These are phyloP conservation scores for Heliocybe sulcata DNA, from an alignment of 1,284 basidiomycete species.

Conservation along the genomic window DNA sequence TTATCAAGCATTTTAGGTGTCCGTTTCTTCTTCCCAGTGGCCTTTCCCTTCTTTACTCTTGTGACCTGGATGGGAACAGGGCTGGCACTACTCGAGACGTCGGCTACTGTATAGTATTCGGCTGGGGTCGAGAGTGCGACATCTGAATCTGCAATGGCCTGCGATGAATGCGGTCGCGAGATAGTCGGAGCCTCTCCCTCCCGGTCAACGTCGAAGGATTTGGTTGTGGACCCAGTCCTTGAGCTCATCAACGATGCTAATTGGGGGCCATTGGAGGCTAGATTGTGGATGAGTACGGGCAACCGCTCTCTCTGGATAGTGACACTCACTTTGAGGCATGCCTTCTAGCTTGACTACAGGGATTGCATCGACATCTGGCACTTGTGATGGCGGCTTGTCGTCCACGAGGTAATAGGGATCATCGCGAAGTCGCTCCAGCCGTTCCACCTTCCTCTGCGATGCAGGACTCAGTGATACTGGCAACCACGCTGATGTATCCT, in stretches of 20 bases:
- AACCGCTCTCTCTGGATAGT: conserved; percentile 23
- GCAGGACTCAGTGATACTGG: conserved; percentile 3
- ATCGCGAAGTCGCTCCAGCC: conserved; percentile 66
- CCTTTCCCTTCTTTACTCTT: conserved; percentile 59
- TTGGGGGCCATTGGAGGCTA: background rate
- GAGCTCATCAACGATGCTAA: background rate
- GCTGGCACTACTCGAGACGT: conserved; percentile 38
- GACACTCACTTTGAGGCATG: conserved; percentile 34
- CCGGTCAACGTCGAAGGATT: conserved; percentile 61
- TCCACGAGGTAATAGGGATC: conserved; percentile 88
- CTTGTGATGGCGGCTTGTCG: conserved; percentile 28
- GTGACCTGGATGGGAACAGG: conserved; percentile 72
- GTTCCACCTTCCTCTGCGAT: conserved; percentile 63
- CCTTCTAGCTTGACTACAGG: conserved; percentile 78
- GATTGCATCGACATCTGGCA: conserved; percentile 71
- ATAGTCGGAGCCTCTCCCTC: conserved; percentile 79
- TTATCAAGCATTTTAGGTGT: conserved; percentile 20
- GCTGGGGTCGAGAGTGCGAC: conserved; percentile 22
- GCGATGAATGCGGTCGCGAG: conserved; percentile 23
- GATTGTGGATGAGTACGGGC: background rate
- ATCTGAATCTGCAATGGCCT: conserved; percentile 10
- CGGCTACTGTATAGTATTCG: conserved; percentile 44
- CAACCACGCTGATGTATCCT: conserved; percentile 5
- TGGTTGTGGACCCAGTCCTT: background rate
- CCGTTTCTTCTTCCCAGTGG: conserved; percentile 59